phyloP scores from a whole-genome alignment of 2,329 filamentous ascomycete species.

The Alternaria conjuncta region DNA sequence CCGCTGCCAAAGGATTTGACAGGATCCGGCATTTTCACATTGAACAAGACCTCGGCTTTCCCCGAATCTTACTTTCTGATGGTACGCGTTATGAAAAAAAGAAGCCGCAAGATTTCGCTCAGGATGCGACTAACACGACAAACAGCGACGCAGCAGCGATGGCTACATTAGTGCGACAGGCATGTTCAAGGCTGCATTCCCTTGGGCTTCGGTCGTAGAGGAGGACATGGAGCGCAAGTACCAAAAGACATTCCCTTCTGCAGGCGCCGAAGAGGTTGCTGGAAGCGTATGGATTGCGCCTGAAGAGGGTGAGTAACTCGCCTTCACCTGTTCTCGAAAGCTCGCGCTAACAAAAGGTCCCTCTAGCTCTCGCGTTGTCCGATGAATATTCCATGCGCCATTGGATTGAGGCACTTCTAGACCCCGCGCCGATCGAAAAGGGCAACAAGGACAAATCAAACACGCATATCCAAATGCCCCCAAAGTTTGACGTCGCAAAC shows the following conservation, averaged over 20 bases:
- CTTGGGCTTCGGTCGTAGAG: constrained; percentile 74
- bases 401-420: constrained; percentile 93
- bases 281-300: constrained; percentile 97
- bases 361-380: constrained; percentile 77
- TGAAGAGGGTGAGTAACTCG: constrained; percentile 61
- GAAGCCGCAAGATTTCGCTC: constrained; percentile 7
- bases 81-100: constrained; percentile 56
- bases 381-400: constrained; percentile 83
- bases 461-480: constrained; percentile 75
- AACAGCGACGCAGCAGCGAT: constrained; percentile 78
- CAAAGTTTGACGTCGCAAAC: constrained; percentile 71
- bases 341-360: constrained; percentile 25
- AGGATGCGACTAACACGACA: constrained; percentile 35
- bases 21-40: constrained; percentile 88
- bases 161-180: constrained; percentile 85
- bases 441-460: constrained; percentile 72
- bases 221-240: constrained; percentile 80
- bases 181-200: constrained; percentile 92
- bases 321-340: background rate
- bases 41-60: constrained; percentile 62
- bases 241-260: constrained; percentile 81
- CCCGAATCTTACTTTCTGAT: constrained; percentile 97
- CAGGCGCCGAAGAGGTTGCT: constrained; percentile 89
- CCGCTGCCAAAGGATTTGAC: constrained; percentile 89
- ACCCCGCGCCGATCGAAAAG: constrained; percentile 79